These are phyloP conservation scores for Hymenoscyphus infarciens DNA, from an alignment of 2,329 filamentous ascomycete genomes.

Conservation along the genomic window DNA sequence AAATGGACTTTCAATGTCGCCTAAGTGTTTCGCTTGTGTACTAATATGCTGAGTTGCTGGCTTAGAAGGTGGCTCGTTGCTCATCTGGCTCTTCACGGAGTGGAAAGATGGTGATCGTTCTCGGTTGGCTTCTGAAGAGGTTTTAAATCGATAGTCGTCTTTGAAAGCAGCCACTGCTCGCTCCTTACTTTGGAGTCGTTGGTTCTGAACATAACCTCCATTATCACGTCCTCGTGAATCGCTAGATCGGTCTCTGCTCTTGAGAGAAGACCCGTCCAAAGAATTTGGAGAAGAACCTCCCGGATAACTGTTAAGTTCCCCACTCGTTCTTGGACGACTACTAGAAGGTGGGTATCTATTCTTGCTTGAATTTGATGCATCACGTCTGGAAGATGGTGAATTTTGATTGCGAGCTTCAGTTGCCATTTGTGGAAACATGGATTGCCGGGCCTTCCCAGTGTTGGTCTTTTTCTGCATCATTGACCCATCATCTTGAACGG, in stretches of 20 bases:
- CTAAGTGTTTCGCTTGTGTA: neutral
- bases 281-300: neutral
- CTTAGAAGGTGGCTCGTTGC: conserved; percentile 9
- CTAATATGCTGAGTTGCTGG: neutral
- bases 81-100: conserved; percentile 16
- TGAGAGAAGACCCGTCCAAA: conserved; percentile 7
- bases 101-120: conserved; percentile 13
- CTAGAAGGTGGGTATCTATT: neutral
- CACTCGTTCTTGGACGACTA: conserved; percentile 7
- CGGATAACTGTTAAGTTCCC: neutral
- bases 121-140: conserved; percentile 7
- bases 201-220: conserved; percentile 16
- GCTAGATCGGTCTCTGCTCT: conserved; percentile 2
- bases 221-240: conserved; percentile 3
- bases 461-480: conserved; percentile 23
- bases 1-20: conserved; percentile 4
- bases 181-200: conserved; percentile 17
- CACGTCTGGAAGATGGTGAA: conserved; percentile 9
- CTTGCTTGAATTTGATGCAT: conserved; percentile 15
- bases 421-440: conserved; percentile 17
- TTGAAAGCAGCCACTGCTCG: conserved; percentile 12
- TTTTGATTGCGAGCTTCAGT: conserved; percentile 9
- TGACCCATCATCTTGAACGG: conserved; percentile 11
- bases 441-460: conserved; percentile 13
- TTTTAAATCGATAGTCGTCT: conserved; percentile 13